A percentile compares a stretch with the other conserved stretches of the same genome.
phyloP scores from a whole-genome alignment of 371 early-diverging fungal species.

The Mucor racemosus region DNA sequence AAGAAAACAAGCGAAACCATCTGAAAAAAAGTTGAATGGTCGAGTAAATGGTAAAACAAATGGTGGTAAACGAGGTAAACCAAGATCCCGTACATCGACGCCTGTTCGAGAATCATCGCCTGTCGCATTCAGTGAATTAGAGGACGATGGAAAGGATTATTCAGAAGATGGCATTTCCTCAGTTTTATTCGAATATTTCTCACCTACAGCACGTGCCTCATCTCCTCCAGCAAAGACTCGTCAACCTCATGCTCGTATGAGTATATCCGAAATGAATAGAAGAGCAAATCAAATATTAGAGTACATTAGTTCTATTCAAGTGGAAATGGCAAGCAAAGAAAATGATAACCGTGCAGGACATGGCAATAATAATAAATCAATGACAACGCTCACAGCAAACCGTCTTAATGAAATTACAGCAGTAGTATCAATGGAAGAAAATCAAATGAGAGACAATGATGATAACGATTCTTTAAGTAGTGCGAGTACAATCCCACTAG shows the following conservation, averaged over 20 bases:
- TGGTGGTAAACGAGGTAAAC: conserved; percentile 15
- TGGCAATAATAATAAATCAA: background rate
- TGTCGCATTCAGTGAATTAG: background rate
- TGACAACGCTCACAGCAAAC: background rate
- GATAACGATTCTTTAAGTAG: conserved; percentile 33
- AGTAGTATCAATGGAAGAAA: background rate
- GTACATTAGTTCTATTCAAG: conserved; percentile 60
- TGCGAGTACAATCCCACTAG: conserved; percentile 34
- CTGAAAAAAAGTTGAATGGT: background rate
- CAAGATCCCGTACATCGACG: conserved; percentile 40
- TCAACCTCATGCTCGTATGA: conserved; percentile 52
- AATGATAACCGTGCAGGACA: background rate
- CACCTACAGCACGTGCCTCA: conserved; percentile 27
- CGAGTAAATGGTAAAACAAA: background rate
- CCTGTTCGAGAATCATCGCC: conserved; percentile 30
- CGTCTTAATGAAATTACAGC: background rate
- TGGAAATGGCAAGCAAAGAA: conserved; percentile 52
- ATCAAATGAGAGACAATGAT: conserved; percentile 11
- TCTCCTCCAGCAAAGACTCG: conserved; percentile 54
- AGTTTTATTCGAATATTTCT: conserved; percentile 30
- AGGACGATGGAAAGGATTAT: conserved; percentile 12
- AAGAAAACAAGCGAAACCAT: conserved; percentile 1
- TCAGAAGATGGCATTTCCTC: conserved; percentile 17
- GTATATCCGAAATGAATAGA: conserved; percentile 62
- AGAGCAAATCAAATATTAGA: conserved; percentile 64